Base-by-base conservation (phyloP, 352 stramenopile species). In the Phytophthora rubi region DNA sequence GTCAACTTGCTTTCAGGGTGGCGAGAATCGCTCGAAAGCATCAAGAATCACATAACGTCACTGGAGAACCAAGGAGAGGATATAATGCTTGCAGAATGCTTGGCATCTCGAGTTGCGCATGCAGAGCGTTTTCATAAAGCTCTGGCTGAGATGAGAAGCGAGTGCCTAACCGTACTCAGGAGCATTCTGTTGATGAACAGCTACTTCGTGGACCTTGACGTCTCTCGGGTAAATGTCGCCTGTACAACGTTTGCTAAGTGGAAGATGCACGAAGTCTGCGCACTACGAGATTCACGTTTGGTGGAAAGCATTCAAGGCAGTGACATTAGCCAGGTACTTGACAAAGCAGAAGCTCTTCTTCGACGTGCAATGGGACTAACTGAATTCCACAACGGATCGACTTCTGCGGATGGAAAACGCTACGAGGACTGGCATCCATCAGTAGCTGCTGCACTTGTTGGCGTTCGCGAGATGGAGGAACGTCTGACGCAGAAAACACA, bases 181-280 rank as follows among this genome's bases (percentile, higher is more conserved):
- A 73, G 66, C 30, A 84, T 91, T 44, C 62, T 83, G 23, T 45
- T 88, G n/a, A 83, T 86, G 57, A 86, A 90, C 65, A 77, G 68
- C 33, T 80, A 81, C 33, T 93, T 91, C 35, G 54, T 89, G 9
- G 76, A 86, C n/a, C 59, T 88, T 6, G 83, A 93, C 39, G 80
- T 85, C 3, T 32, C 57, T 9, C 74, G 81, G 4, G 63, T 93
- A 39, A 91, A 91, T 45, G 48, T 39, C 16, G 79, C 77, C 1
- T 80, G 57, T 23, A 32, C 57, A 12, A 64, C 35, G 4, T 83
- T 82, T 30, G 26, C 18, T 0, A 73, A 67, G 16, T 88, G 68
- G 80, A 82, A 80, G 35, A 28, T 56, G 0, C 61, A 83, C 21
- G 73, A 83, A 15, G 32, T 88, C 28, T 80, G 70, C 33, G 64